Base-by-base conservation (phyloP, 371 early-diverging fungal species). In the Circinella minor region DNA sequence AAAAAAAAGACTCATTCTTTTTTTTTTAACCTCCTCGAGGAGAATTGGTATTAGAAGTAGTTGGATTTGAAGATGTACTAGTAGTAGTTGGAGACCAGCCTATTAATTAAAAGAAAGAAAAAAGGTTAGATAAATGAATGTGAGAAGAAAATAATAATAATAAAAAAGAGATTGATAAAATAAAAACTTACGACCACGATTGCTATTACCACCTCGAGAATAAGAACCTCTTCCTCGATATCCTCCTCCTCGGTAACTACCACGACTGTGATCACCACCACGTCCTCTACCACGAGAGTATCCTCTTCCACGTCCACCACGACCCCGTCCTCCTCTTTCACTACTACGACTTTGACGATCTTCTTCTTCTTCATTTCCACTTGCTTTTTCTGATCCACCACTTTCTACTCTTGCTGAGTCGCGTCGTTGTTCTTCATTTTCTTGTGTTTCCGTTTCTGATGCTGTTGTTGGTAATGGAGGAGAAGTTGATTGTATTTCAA, bases 261-360 rank as follows among this genome's bases (percentile, higher is more conserved):
- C 65, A 39, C 57, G 57, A 13, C 55, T 47, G 13, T 71, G 64
- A 68, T 64, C 37, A 34, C 77, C 77, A 63, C 77, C 74, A n/a
- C 73, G 61, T 10, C 72, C 70, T 68, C 70, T 49, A 15, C 47
- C 48, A 46, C 69, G 55, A n/a, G 69, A 55, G 10, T 61, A 61
- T 18, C 74, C 71, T 36, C 76, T 38, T 27, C 67, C 55, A 51
- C 54, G 43, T 18, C 69, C 51, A 49, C 74, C 72, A 27, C 74
- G 61, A 55, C 43, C 61, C 11, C 61, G 38, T 68, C 43, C 61
- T 10, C 34, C 14, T 4, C 17, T 17, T 4, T 36, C n/a, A 43
- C 43, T 43, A 43, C 43, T 11, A 10, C 18, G 36, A 36, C 36
- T 15, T 39, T 36, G 37, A 10, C 34, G 43, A 17, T 39, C 20